Base-by-base conservation (phyloP, 257 asterid genomes). In the Ajuga chamaepitys region DNA sequence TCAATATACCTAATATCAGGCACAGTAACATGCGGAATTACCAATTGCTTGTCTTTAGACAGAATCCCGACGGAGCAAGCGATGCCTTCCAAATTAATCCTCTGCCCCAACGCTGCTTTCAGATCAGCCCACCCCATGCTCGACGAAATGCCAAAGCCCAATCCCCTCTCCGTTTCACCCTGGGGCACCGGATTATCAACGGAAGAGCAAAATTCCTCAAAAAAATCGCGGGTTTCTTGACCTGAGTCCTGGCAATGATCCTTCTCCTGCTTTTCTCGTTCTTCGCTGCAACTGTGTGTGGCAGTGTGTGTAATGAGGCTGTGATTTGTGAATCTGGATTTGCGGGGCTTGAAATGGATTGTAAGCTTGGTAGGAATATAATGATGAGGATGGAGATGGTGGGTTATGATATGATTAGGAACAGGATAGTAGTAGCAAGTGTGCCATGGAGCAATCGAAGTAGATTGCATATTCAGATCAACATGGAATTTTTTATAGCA, bases 71-170 rank as follows among this genome's bases (percentile, higher is more conserved):
- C 58, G 11, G 93, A 85, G 63, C 75, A 76, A 71, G 85, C 73
- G 65, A 94, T 76, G 46, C 97, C 99, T 72, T 88, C 87, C 0
- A 94, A 32, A 67, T 94, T 94, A 79, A 94, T 79, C 66, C 96
- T 87, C 80, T 90, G 99, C 11, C 99, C 99, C 48, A 90, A 57
- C 4, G 91, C 95, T 28, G 99, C 95, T 80, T 83, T 88, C 42
- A 88, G 68, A 42, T 83, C 86, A 10, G 81, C 72, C 96, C 95
- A 86, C 89, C 90, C 68, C 96, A 88, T 90, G 86, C 68, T 85
- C 78, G 88, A 67, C 13, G 70, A 70, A 80, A 80, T 77, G 69
- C 65, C 82, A 11, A 38, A 60, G 52, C 35, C 91, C 57, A 71
- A 52, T 48, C 32, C 73, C 5, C 40, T 20, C 9, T 37, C 72